A percentile compares a stretch with the other conserved stretches of the same genome.
Conservation (phyloP, 257 asterid genomes). For the Lithospermum erythrorhizon region DNA sequence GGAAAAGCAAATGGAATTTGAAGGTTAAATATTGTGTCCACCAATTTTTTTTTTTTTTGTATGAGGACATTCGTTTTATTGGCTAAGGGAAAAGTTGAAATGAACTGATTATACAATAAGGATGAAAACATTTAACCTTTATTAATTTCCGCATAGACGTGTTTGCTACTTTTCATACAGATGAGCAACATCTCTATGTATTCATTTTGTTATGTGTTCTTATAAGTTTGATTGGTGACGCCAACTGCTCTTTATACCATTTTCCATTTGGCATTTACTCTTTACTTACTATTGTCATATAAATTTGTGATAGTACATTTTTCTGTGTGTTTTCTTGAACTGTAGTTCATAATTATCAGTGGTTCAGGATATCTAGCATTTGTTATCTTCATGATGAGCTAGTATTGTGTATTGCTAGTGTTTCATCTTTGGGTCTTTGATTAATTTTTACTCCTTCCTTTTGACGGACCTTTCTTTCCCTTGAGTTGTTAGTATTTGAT, state of each 20-base stretch:
- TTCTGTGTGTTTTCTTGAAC: too few species aligned
- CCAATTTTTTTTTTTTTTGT: conserved; percentile 2
- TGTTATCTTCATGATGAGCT: background rate
- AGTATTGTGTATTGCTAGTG: background rate
- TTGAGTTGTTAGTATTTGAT: background rate
- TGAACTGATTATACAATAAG: too few species aligned
- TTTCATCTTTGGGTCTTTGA: background rate
- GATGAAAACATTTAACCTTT: too few species aligned
- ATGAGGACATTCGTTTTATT: background rate
- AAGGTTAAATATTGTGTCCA: conserved; percentile 45
- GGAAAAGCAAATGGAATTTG: conserved; percentile 94
- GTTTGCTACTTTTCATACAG: background rate
- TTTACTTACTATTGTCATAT: too few species aligned
- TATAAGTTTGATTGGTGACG: too few species aligned
- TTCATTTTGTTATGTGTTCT: background rate
- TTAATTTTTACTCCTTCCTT: too few species aligned
- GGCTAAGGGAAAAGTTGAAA: background rate
- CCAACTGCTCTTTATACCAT: too few species aligned
- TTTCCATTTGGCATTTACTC: too few species aligned
- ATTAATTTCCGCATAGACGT: background rate
- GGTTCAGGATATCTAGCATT: too few species aligned
- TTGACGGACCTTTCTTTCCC: background rate
- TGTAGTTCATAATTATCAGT: too few species aligned
- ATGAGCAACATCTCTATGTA: too few species aligned
- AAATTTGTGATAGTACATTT: too few species aligned